Evolutionary conservation across 2,329 filamentous ascomycete species (phyloP), one percentile per base, ranked within the genome.

Genomic region (Venturia carpophila): DNA sequence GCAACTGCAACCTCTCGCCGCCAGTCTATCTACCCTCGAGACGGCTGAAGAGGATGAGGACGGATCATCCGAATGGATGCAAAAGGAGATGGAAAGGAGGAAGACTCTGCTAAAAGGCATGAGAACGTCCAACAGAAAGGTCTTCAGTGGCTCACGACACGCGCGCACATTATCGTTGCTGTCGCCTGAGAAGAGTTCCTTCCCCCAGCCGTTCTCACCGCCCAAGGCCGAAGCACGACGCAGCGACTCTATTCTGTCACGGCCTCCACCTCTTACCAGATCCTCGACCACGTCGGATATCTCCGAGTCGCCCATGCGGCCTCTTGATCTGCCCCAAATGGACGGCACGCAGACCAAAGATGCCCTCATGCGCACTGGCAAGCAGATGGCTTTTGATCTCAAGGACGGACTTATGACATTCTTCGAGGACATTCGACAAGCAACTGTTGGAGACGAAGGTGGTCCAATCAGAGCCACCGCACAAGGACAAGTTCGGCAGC

Each of bases 391-490:
- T 19, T 89, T 90, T 67, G 94, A 97, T 76, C 87, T 99, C 75
- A 91, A 88, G 73, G 86, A 94, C 63, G 93, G 94, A 1, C 79
- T 99, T 61, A 92, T 90, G 86, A 96, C 91, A 1, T 99, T 99
- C 76, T 86, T 96, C 67, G 94, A 97, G 74, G 94, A 99, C 73
- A 86, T 99, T 60, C 84, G 92, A 69, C 94, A 97, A 76, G 95
- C 93, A 17, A 96, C 94, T 0, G 92, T 99, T 7, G 94, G 94
- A 30, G 94, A 99, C 64, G 94, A 99, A 78, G 90, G 87, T 19
- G 85, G 91, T 5, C 15, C 27, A 2, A 58, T 58, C 52, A 58
- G 52, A 58, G 30, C 52, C 15, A 13, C 39, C 27, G 4, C 45
- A 21, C 41, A 37, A 34, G 47, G 62, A 43, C 27, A 34, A 41